These are phyloP conservation scores for Penicillium ucsense DNA, from an alignment of 495 filamentous ascomycete genomes.

Conservation along the genomic window DNA sequence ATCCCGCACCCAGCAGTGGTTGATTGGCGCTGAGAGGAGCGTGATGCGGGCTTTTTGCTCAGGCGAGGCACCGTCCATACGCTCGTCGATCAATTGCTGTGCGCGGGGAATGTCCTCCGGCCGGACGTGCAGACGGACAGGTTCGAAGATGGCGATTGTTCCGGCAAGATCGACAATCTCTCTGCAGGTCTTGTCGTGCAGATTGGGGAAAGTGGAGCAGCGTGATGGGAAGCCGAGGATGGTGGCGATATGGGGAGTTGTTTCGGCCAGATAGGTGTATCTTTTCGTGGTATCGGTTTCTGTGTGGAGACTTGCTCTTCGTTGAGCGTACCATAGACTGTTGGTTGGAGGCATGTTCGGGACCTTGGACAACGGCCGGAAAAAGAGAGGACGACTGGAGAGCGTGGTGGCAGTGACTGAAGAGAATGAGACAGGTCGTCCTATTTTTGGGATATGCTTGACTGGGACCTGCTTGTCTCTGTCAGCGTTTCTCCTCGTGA, in stretches of 20 bases:
- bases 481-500: background rate
- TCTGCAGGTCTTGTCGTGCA: conserved; percentile 13
- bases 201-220: conserved; percentile 15
- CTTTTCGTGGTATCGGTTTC: conserved; percentile 4
- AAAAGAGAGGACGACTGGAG: background rate
- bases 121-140: conserved; percentile 22
- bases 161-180: conserved; percentile 22
- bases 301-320: background rate
- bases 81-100: conserved; percentile 8
- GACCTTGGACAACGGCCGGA: background rate
- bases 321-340: conserved; percentile 7
- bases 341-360: conserved; percentile 8
- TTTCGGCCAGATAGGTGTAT: conserved; percentile 20
- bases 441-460: no score
- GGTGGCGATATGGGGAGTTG: conserved; percentile 19
- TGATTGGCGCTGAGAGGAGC: conserved; percentile 16
- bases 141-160: conserved; percentile 25
- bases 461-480: no score
- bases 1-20: conserved; percentile 29
- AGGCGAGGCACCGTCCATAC: background rate
- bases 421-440: no score
- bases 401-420: no score
- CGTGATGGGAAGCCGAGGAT: conserved; percentile 28
- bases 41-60: conserved; percentile 7
- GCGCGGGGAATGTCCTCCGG: conserved; percentile 16